Base-by-base conservation (phyloP, 2,329 filamentous ascomycete genomes). In the Aspergillus intermedius region DNA sequence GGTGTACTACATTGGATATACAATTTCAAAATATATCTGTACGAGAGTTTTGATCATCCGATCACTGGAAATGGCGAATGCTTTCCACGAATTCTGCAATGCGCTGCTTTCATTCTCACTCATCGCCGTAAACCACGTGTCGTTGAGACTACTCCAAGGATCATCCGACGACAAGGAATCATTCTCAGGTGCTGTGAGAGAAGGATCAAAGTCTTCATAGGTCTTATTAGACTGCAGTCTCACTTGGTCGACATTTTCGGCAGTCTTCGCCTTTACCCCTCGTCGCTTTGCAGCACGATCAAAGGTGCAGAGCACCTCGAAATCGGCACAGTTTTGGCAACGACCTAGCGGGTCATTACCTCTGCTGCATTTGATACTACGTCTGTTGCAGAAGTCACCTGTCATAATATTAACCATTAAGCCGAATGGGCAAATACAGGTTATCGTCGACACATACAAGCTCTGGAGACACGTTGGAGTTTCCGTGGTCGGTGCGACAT, bases 261-360 rank as follows among this genome's bases (percentile, higher is more conserved):
- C 37, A 41, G 37, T 21, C 5, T 41, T 41, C 19, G 58, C 57
- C 42, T 59, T 63, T 32, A 60, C 57, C 28, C 68, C 67, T 21
- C 69, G 58, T 48, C 72, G 66, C 46, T 73, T 70, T 10, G 66
- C 66, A 5, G 74, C 73, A 25, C 74, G 66, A 42, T 73, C 63
- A 57, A 73, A 77, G 12, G 72, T 77, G 58, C 76, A 79, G n/a
- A 64, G 57, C 42, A 76, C 69, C 44, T 67, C 70, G 56, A 77
- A 79, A 52, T 78, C 73, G 22, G 65, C 62, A 60, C 75, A 77
- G 45, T 75, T 78, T 59, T 77, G 72, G 58, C 76, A 78, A 46
- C 68, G 62, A 28, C 60, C 58, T 52, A 55, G 69, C 63, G 52
- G 42, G 42, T 69, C 65, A 5, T 57, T 57, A 49, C 62, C 66